These are phyloP conservation scores for Metschnikowia orientalis DNA, from an alignment of 805 yeast species.

Conservation along the genomic window DNA sequence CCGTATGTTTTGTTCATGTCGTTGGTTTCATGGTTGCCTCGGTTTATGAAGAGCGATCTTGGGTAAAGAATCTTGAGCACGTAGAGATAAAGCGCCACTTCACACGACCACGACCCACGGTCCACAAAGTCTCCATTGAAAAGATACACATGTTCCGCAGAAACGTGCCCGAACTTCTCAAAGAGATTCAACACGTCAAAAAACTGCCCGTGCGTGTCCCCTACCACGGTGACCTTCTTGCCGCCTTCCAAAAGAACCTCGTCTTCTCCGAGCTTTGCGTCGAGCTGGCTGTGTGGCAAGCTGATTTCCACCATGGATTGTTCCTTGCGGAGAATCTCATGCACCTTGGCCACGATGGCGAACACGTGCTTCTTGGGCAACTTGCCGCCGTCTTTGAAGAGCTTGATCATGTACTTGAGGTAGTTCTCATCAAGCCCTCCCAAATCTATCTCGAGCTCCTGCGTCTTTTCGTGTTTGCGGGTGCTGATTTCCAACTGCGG, in stretches of 20 bases:
- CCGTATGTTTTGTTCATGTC: conserved; percentile 97
- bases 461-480: conserved; percentile 24
- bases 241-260: conserved; percentile 25
- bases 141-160: conserved; percentile 63
- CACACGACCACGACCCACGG: conserved; percentile 97
- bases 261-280: conserved; percentile 13
- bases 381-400: conserved; percentile 69
- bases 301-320: conserved; percentile 71
- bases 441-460: conserved; percentile 28
- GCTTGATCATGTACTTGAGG: conserved; percentile 58
- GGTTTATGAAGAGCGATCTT: conserved; percentile 61
- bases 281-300: conserved; percentile 30
- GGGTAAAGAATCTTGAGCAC: conserved; percentile 77
- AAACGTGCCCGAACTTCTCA: conserved; percentile 65
- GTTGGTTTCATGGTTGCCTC: conserved; percentile 96
- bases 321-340: conserved; percentile 60
- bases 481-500: conserved; percentile 45
- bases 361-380: conserved; percentile 80
- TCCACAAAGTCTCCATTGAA: conserved; percentile 98
- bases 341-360: conserved; percentile 72
- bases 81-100: conserved; percentile 80
- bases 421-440: conserved; percentile 48
- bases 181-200: conserved; percentile 84
- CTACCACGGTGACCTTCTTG: conserved; percentile 75
- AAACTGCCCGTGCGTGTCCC: conserved; percentile 97